Percentiles rank a stretch among this genome's conserved stretches.
Evolutionary conservation across 148 eudicot species (phyloP).

Genomic region (Camellia lanceoleosa): DNA sequence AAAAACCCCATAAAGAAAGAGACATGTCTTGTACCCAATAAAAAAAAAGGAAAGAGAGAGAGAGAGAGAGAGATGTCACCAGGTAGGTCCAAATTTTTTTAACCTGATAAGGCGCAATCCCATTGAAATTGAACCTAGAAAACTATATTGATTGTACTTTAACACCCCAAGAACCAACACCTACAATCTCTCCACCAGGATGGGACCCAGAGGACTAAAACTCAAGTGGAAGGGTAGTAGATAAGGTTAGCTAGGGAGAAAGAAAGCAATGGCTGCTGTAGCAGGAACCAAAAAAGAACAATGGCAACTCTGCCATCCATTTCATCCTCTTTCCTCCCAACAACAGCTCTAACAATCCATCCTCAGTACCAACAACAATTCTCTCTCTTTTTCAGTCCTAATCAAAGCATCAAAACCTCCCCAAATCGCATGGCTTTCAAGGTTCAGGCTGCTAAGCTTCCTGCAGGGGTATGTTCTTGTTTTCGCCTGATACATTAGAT

Average conservation of each 20-base stretch:
- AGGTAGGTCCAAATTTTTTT: neutral
- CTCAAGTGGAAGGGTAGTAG: conserved; percentile 6
- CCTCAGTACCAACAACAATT: conserved; percentile 10
- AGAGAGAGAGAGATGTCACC: neutral
- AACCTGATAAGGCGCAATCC: neutral
- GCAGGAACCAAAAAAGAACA: conserved; percentile 1
- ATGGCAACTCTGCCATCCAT: conserved; percentile 31
- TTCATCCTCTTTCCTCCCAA: conserved; percentile 33
- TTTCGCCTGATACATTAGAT: neutral
- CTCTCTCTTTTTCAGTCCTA: neutral
- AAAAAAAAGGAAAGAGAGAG: too few relatives aligned
- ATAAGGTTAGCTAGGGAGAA: conserved; percentile 2
- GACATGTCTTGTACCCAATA: too few relatives aligned
- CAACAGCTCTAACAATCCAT: conserved; percentile 12
- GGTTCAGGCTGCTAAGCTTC: conserved; percentile 65
- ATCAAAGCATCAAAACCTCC: neutral
- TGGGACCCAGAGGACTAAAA: neutral
- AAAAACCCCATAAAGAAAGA: too few relatives aligned
- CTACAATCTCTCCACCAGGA: neutral
- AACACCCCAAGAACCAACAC: neutral
- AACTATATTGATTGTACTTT: neutral
- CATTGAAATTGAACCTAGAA: neutral
- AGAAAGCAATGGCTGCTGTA: conserved; percentile 11
- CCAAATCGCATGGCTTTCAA: conserved; percentile 22
- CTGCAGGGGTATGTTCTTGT: conserved; percentile 51